phyloP scores from a whole-genome alignment of 352 stramenopile genomes.

The Elongisporangium anandrum region DNA sequence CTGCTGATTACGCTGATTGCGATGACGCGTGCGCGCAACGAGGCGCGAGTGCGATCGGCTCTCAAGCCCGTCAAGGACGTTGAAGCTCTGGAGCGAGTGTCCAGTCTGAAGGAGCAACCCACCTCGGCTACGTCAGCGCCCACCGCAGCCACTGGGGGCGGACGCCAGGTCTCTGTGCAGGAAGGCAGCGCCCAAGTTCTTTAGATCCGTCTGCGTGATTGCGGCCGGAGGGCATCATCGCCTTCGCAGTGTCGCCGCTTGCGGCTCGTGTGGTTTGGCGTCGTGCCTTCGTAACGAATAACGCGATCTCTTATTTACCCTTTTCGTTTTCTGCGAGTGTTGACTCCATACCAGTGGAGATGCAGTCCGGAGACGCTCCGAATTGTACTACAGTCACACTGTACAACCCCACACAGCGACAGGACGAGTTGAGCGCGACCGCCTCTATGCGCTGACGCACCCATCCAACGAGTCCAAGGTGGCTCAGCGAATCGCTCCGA shows the following conservation, averaged over 20 bases:
- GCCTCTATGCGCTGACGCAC: neutral
- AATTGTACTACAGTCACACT: neutral
- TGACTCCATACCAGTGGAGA: neutral
- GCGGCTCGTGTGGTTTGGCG: neutral
- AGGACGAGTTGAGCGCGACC: neutral
- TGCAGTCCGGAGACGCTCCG: neutral
- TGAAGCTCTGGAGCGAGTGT: neutral
- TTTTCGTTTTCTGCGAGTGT: neutral
- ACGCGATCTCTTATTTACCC: neutral
- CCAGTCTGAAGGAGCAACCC: neutral
- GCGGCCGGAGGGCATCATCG: neutral
- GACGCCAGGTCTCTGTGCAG: neutral
- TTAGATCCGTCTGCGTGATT: neutral
- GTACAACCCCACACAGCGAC: neutral
- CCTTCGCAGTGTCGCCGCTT: neutral
- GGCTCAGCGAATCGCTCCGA: neutral
- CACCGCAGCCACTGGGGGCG: neutral
- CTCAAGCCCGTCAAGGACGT: neutral
- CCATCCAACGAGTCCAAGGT: neutral
- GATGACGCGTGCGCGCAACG: constrained; percentile 3
- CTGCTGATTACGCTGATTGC: constrained; percentile 6
- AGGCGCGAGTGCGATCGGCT: constrained; percentile 13
- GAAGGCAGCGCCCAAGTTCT: neutral
- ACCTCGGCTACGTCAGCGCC: neutral
- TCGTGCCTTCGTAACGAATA: neutral